Percentiles rank a stretch among this genome's conserved stretches.
phyloP scores from a whole-genome alignment of 805 yeast genomes.

The Metschnikowia baotianmanensis region DNA sequence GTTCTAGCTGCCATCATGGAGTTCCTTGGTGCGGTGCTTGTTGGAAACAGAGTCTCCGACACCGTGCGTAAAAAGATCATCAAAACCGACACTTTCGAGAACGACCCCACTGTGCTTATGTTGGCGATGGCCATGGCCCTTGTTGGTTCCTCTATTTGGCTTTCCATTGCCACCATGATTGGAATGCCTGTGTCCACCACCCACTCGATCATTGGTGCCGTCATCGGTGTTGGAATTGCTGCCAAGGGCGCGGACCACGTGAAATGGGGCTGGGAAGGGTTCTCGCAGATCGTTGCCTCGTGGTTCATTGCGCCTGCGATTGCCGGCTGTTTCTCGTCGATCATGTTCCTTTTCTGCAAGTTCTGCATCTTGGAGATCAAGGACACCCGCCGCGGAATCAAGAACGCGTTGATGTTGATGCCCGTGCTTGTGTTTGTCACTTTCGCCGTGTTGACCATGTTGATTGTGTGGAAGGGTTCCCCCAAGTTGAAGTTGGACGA shows the following conservation, averaged over 20 bases:
- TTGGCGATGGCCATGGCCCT: constrained; percentile 73
- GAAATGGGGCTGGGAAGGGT: constrained; percentile 76
- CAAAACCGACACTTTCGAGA: constrained; percentile 46
- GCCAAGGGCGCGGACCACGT: constrained; percentile 61
- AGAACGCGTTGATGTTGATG: constrained; percentile 54
- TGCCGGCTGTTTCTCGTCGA: constrained; percentile 62
- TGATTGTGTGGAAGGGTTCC: constrained; percentile 79
- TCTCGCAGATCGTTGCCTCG: constrained; percentile 69
- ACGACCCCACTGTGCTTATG: constrained; percentile 70
- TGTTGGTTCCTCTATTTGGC: constrained; percentile 71
- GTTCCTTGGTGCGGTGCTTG: constrained; percentile 70
- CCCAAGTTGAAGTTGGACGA: constrained; percentile 59
- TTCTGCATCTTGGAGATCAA: constrained; percentile 59
- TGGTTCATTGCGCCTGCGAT: constrained; percentile 77
- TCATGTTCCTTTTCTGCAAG: constrained; percentile 59
- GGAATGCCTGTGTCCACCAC: constrained; percentile 84
- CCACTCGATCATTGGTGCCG: constrained; percentile 74
- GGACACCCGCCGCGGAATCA: constrained; percentile 39
- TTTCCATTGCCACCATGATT: constrained; percentile 59
- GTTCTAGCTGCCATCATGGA: constrained; percentile 67
- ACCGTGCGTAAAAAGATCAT: constrained; percentile 68
- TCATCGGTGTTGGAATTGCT: constrained; percentile 73
- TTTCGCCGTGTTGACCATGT: constrained; percentile 65
- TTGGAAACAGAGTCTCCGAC: constrained; percentile 71
- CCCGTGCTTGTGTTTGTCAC: constrained; percentile 62